Conservation (phyloP, 2,329 filamentous ascomycete species). For the Nannizziopsis barbatae region DNA sequence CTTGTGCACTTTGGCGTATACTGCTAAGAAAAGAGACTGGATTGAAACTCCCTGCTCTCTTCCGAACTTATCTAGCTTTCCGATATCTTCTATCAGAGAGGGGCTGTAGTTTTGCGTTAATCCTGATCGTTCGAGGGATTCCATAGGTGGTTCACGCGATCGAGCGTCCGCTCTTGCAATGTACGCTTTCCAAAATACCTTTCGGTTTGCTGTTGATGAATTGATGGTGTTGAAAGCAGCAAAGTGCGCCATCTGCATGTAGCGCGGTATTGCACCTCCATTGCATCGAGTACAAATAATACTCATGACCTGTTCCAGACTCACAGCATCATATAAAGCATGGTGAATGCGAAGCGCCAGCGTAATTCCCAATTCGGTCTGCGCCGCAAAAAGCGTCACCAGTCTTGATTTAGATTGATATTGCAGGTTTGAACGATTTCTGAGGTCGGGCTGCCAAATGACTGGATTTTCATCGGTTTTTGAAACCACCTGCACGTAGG, state of each 20-base stretch:
- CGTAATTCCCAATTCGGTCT: conserved; percentile 24
- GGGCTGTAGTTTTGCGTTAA: conserved; percentile 37
- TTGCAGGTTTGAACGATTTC: conserved; percentile 16
- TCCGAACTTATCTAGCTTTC: conserved; percentile 34
- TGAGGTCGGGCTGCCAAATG: conserved; percentile 19
- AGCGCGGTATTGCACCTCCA: conserved; percentile 11
- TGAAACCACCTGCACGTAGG: conserved; percentile 55
- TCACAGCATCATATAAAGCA: conserved; percentile 77
- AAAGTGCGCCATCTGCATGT: conserved; percentile 27
- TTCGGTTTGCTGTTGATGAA: conserved; percentile 23
- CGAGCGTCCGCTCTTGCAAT: conserved; percentile 16
- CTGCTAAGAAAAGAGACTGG: conserved; percentile 66
- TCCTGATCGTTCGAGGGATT: background rate
- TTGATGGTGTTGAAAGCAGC: conserved; percentile 27
- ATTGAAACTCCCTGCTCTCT: conserved; percentile 49
- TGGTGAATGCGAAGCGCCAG: conserved; percentile 61
- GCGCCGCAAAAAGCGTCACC: conserved; percentile 28
- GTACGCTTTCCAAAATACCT: conserved; percentile 38
- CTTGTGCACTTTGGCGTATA: conserved; percentile 40
- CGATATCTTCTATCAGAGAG: conserved; percentile 35
- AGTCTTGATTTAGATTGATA: conserved; percentile 17
- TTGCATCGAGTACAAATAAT: conserved; percentile 40
- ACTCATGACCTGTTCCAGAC: conserved; percentile 53
- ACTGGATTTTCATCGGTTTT: conserved; percentile 30
- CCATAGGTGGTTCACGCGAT: background rate